phyloP scores from a whole-genome alignment of 352 stramenopile species.

The Phytophthora gonapodyides region DNA sequence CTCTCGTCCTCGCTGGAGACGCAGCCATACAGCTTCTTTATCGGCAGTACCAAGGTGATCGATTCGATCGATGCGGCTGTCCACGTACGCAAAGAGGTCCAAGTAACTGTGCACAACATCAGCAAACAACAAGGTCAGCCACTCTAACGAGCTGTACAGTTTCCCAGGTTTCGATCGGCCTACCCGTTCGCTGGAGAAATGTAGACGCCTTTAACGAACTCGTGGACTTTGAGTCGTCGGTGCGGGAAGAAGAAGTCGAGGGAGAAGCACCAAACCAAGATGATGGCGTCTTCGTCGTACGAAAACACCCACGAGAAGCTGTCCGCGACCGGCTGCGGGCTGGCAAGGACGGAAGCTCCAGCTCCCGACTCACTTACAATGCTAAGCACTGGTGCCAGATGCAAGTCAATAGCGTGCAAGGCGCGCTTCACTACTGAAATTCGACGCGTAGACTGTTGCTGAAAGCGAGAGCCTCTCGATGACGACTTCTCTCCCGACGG shows the following conservation, averaged over 20 bases:
- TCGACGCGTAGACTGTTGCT: constrained; percentile 23
- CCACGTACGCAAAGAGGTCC: constrained; percentile 38
- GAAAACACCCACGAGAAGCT: constrained; percentile 63
- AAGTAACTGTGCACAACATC: constrained; percentile 22
- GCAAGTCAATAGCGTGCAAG: constrained; percentile 55
- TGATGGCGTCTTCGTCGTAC: constrained; percentile 46
- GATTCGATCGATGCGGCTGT: constrained; percentile 38
- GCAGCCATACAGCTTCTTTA: constrained; percentile 30
- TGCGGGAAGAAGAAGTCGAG: constrained; percentile 60
- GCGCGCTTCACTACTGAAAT: constrained; percentile 51
- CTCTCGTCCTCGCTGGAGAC: constrained; percentile 31
- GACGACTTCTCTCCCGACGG: constrained; percentile 20
- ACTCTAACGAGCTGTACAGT: neutral
- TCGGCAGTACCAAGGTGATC: constrained; percentile 36
- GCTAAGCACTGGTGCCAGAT: constrained; percentile 44
- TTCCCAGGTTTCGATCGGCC: neutral
- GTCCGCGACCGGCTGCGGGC: constrained; percentile 22
- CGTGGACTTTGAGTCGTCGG: constrained; percentile 48
- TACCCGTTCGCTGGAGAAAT: constrained; percentile 28
- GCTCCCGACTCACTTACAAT: constrained; percentile 41
- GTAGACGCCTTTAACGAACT: constrained; percentile 41
- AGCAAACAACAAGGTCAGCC: neutral
- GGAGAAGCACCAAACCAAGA: constrained; percentile 63
- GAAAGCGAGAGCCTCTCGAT: constrained; percentile 12
- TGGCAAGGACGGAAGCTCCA: constrained; percentile 13